Evolutionary conservation across 164 flowering plant species (phyloP).

Genomic region (Annona cherimola): DNA sequence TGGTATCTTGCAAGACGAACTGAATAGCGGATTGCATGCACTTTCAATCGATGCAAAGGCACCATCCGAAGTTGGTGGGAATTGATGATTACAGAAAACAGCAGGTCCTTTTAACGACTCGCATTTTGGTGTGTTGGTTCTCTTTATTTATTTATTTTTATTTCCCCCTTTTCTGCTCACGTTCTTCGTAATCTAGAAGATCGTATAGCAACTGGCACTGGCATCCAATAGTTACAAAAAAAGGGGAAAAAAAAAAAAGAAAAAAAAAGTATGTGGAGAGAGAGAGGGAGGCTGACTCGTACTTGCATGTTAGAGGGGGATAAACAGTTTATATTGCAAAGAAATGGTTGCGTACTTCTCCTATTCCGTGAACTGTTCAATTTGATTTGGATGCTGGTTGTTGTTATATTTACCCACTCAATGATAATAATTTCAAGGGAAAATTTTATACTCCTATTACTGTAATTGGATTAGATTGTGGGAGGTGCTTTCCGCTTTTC

Average conservation of each 20-base stretch:
- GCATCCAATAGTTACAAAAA: background rate
- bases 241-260: no score
- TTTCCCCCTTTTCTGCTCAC: background rate
- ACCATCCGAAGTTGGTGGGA: constrained; percentile 51
- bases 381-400: background rate
- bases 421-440: no score
- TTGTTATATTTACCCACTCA: background rate
- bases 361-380: background rate
- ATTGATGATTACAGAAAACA: constrained; percentile 12
- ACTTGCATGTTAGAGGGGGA: background rate
- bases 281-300: background rate
- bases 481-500: no score
- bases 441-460: no score
- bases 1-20: constrained; percentile 66
- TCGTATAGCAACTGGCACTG: background rate
- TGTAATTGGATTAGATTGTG: no score
- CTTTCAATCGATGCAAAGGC: constrained; percentile 89
- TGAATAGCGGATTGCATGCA: constrained; percentile 86
- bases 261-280: background rate
- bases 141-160: constrained; percentile 8
- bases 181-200: background rate
- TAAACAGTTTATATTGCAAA: background rate
- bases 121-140: background rate
- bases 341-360: background rate
- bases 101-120: constrained; percentile 20